Evolutionary conservation across 2,329 filamentous ascomycete species (phyloP).

Genomic region (Colletotrichum liaoningense): DNA sequence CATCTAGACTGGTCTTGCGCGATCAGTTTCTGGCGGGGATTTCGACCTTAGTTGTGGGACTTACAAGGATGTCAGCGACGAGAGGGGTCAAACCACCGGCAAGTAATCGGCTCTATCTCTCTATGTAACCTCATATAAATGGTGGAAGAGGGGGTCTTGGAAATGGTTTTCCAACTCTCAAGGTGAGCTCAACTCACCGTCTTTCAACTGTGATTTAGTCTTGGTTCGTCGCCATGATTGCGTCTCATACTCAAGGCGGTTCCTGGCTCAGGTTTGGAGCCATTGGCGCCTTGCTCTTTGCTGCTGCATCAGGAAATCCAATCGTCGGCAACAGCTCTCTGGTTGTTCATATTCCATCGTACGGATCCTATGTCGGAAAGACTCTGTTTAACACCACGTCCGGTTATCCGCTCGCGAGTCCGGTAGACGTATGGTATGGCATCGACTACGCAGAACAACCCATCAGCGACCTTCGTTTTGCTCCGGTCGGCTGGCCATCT

Average conservation of each 20-base stretch:
- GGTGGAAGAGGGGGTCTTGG: not conserved
- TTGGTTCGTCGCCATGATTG: not conserved
- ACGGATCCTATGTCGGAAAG: constrained; percentile 4
- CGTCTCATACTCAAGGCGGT: no score
- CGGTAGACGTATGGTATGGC: constrained; percentile 20
- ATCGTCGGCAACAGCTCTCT: not conserved
- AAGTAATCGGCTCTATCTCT: not conserved
- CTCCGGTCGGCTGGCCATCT: not conserved
- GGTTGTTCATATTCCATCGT: not conserved
- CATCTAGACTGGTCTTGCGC: not conserved
- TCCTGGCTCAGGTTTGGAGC: not conserved
- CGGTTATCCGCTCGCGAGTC: constrained; percentile 5
- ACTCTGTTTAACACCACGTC: constrained; percentile 14
- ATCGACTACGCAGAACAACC: constrained; percentile 20
- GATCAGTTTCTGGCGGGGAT: not conserved
- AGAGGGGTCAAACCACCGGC: not conserved
- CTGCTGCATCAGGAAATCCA: not conserved
- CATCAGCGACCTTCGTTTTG: not conserved
- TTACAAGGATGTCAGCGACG: not conserved
- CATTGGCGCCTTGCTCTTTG: not conserved
- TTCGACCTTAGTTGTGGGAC: not conserved
- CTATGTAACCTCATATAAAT: not conserved
- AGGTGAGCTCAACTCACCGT: not conserved
- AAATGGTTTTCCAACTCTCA: not conserved
- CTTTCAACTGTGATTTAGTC: not conserved